Percentiles rank a stretch among this genome's conserved stretches.
phyloP scores from a whole-genome alignment of 2,329 filamentous ascomycete genomes.

The Trichoderma lentiforme region DNA sequence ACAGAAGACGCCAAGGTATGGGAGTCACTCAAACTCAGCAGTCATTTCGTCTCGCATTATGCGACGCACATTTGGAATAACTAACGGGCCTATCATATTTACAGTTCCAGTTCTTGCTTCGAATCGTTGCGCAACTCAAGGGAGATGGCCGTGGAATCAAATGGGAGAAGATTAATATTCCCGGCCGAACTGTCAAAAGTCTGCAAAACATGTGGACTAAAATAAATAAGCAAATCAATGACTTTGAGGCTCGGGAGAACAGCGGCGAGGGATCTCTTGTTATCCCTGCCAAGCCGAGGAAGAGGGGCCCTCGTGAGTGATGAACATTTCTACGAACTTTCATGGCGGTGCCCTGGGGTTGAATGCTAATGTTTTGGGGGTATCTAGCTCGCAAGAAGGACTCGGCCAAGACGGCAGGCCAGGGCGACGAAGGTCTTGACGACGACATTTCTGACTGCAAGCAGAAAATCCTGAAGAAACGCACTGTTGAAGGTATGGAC shows the following conservation, averaged over 20 bases:
- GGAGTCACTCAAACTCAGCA: not conserved
- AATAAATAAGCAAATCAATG: conserved; percentile 33
- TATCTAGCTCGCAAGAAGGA: not conserved
- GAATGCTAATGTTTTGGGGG: not conserved
- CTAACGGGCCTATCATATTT: not conserved
- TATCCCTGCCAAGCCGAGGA: conserved; percentile 16
- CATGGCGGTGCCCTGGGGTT: not conserved
- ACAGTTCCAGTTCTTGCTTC: conserved; percentile 36
- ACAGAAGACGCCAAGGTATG: conserved; percentile 38
- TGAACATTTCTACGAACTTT: not conserved
- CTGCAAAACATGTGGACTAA: conserved; percentile 38
- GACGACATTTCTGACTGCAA: not conserved
- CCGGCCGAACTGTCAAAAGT: conserved; percentile 38
- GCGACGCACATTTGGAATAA: not conserved
- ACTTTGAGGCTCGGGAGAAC: conserved; percentile 2
- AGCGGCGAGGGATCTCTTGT: not conserved
- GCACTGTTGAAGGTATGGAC: not conserved
- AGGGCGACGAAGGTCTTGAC: not conserved
- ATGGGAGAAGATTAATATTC: conserved; percentile 36
- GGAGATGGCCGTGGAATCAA: conserved; percentile 34
- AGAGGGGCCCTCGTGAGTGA: not conserved
- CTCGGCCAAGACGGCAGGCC: not conserved
- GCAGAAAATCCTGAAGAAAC: not conserved
- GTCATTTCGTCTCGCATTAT: not conserved
- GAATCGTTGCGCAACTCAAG: conserved; percentile 34